Percentiles rank a stretch among this genome's conserved stretches.
These are phyloP conservation scores for Intubia oerlemansii DNA, from an alignment of 2,329 filamentous ascomycete genomes.

Conservation along the genomic window DNA sequence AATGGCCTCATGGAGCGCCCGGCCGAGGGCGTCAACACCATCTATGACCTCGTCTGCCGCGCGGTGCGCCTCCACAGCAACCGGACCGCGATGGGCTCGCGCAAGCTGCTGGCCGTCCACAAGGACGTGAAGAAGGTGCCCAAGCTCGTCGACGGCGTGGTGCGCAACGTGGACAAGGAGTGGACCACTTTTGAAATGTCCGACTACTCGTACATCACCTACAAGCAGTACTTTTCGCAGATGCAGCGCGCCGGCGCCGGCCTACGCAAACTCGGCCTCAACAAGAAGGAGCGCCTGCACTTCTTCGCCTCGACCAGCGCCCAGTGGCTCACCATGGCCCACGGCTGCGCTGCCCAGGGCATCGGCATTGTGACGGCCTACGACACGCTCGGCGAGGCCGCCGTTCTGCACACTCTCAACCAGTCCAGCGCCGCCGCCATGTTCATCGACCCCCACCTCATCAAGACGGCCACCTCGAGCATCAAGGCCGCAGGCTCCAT, in stretches of 20 bases:
- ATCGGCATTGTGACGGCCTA: slow-evolving; percentile 88
- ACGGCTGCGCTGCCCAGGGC: slow-evolving; percentile 60
- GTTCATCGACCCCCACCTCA: slow-evolving; percentile 67
- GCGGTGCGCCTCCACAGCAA: slow-evolving; percentile 41
- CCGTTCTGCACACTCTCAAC: slow-evolving; percentile 65
- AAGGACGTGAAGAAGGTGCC: slow-evolving; percentile 74
- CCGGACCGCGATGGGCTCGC: slow-evolving; percentile 44
- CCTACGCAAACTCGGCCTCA: slow-evolving; percentile 52
- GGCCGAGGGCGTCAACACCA: slow-evolving; percentile 48
- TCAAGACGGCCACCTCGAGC: slow-evolving; percentile 34
- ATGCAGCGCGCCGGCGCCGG: slow-evolving; percentile 50
- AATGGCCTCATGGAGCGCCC: slow-evolving; percentile 47
- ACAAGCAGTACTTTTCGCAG: slow-evolving; percentile 55
- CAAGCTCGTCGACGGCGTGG: slow-evolving; percentile 67
- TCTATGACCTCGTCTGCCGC: slow-evolving; percentile 57
- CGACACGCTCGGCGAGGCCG: slow-evolving; percentile 71
- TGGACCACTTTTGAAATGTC: slow-evolving; percentile 82
- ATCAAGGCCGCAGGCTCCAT: slow-evolving; percentile 34
- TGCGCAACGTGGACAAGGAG: slow-evolving; percentile 67
- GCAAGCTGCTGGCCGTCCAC: slow-evolving; percentile 57
- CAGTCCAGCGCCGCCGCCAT: slow-evolving; percentile 67
- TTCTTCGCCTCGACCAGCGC: slow-evolving; percentile 70
- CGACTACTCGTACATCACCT: slow-evolving; percentile 54
- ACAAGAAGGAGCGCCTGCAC: slow-evolving; percentile 47
- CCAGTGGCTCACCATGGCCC: slow-evolving; percentile 69